Percentiles rank a stretch among this genome's conserved stretches.
Evolutionary conservation across 192 early-diverging fungal genomes (phyloP).

Genomic region (Coemansia sp.): DNA sequence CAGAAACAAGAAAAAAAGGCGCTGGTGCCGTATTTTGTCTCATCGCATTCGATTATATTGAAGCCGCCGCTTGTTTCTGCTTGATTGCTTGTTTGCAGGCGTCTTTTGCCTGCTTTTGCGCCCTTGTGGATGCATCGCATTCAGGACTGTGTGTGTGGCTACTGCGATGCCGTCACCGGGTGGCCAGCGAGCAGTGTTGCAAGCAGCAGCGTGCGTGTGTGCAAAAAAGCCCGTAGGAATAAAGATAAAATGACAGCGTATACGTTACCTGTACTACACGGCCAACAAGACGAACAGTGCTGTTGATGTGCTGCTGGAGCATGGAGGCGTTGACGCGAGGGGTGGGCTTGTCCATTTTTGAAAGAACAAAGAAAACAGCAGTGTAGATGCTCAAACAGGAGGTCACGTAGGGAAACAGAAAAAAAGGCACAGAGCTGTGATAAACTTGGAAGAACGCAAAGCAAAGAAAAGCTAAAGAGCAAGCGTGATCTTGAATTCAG

Average conservation of each 20-base stretch:
- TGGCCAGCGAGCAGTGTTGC: background rate
- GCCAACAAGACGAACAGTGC: constrained; percentile 59
- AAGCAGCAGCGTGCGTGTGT: background rate
- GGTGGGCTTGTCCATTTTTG: constrained; percentile 57
- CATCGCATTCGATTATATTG: background rate
- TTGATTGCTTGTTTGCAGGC: no score
- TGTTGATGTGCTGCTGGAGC: constrained; percentile 52
- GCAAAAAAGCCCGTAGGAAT: background rate
- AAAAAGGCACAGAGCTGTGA: no score
- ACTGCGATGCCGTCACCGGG: background rate
- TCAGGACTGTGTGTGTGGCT: background rate
- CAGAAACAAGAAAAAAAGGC: background rate
- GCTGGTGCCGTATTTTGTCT: background rate
- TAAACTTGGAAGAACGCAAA: no score
- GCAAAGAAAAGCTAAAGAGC: no score
- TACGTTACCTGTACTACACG: constrained; percentile 58
- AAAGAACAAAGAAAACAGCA: background rate
- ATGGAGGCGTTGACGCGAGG: constrained; percentile 62
- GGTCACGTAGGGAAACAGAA: background rate
- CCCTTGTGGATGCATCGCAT: background rate
- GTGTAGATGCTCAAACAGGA: background rate
- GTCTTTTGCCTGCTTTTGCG: background rate
- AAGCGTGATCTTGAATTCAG: no score
- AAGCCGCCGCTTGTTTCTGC: background rate
- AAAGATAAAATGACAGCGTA: background rate